Conservation (phyloP, 129 eudicot genomes). For the Scalesia atractyloides region DNA sequence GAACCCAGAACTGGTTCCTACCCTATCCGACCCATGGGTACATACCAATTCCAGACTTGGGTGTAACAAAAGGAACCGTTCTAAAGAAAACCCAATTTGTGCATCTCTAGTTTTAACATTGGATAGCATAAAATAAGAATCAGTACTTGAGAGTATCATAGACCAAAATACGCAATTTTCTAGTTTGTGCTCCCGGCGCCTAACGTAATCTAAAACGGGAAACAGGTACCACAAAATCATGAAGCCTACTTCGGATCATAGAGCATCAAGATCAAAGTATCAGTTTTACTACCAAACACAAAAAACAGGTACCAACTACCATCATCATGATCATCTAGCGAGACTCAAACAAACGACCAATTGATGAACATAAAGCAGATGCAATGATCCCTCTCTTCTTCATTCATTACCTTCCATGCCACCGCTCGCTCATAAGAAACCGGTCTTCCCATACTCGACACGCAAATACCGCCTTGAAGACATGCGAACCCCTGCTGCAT, state of each 20-base stretch:
- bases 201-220: not conserved
- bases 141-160: too few relatives aligned
- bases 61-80: too few relatives aligned
- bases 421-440: constrained; percentile 63
- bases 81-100: too few relatives aligned
- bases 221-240: not conserved
- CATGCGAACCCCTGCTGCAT: constrained; percentile 73
- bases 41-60: too few relatives aligned
- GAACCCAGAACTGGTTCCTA: too few relatives aligned
- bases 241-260: not conserved
- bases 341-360: constrained; percentile 76
- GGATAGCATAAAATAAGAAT: too few relatives aligned
- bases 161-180: too few relatives aligned
- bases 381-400: constrained; percentile 59
- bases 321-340: not conserved
- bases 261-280: not conserved
- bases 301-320: not conserved
- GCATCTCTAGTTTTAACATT: too few relatives aligned
- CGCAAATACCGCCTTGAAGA: constrained; percentile 60
- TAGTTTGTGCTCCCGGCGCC: too few relatives aligned
- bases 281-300: constrained; percentile 4
- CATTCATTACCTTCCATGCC: constrained; percentile 73
- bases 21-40: too few relatives aligned
- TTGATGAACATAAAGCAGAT: constrained; percentile 63
- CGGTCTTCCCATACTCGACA: constrained; percentile 70